Conservation (phyloP, 371 early-diverging fungal species). For the Dentiscutata heterogama region DNA sequence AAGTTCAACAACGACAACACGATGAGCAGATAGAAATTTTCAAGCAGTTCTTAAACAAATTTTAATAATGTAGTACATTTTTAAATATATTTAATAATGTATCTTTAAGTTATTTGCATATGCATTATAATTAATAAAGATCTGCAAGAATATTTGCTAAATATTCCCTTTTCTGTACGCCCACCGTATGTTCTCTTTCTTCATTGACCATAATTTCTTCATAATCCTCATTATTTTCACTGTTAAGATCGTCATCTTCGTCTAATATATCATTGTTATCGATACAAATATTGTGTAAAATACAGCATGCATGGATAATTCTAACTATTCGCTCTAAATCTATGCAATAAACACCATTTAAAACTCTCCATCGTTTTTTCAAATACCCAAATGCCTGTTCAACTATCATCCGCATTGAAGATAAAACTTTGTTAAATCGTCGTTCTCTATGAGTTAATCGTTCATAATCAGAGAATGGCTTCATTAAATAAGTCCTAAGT, state of each 20-base stretch:
- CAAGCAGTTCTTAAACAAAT: neutral
- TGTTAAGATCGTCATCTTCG: neutral
- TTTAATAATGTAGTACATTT: neutral
- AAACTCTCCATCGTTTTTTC: neutral
- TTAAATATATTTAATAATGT: neutral
- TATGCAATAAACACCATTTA: too few species aligned
- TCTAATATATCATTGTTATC: neutral
- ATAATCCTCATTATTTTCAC: neutral
- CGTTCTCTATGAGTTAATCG: neutral
- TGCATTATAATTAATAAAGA: neutral
- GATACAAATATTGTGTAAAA: neutral
- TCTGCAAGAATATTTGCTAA: constrained; percentile 5
- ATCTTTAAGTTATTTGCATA: neutral
- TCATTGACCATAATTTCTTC: neutral
- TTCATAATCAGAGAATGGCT: neutral
- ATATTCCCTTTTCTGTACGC: neutral
- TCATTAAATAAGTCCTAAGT: neutral
- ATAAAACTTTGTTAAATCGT: constrained; percentile 4
- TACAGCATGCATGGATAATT: too few species aligned
- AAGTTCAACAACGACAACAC: neutral
- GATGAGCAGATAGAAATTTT: neutral
- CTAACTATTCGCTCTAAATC: too few species aligned
- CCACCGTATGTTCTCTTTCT: neutral
- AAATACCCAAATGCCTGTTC: neutral
- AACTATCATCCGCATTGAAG: neutral